Conservation (phyloP, 805 yeast species). For the Pichia deserticola region DNA sequence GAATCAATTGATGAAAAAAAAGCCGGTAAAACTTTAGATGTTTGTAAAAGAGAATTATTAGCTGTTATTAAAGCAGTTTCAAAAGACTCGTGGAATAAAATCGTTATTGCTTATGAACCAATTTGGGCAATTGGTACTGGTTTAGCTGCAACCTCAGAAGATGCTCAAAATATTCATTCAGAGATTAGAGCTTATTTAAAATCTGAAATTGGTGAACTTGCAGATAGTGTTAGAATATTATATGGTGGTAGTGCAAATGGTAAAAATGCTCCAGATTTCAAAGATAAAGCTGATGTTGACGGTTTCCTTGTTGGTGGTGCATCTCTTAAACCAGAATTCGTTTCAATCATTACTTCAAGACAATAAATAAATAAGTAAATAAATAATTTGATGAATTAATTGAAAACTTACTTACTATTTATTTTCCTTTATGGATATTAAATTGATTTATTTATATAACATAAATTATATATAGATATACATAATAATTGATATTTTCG, state of each 20-base stretch:
- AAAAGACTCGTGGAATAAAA: slow-evolving; percentile 70
- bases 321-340: slow-evolving; percentile 94
- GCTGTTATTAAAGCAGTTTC: slow-evolving; percentile 73
- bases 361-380: slow-evolving; percentile 40
- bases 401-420: background rate
- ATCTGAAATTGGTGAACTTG: slow-evolving; percentile 72
- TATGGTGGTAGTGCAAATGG: slow-evolving; percentile 99
- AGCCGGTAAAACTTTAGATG: slow-evolving; percentile 76
- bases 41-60: slow-evolving; percentile 80
- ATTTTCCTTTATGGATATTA: no score
- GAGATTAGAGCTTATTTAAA: slow-evolving; percentile 79
- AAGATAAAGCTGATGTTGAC: slow-evolving; percentile 88
- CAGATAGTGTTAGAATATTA: slow-evolving; percentile 77
- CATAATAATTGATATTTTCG: background rate
- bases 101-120: slow-evolving; percentile 98
- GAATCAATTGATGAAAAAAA: slow-evolving; percentile 95
- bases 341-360: slow-evolving; percentile 92
- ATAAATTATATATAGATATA: no score
- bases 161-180: slow-evolving; percentile 93
- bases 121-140: slow-evolving; percentile 99
- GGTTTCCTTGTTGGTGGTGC: slow-evolving; percentile 99
- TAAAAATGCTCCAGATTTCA: slow-evolving; percentile 82
- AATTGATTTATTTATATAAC: no score
- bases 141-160: slow-evolving; percentile 96
- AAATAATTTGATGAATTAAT: background rate